Evolutionary conservation across 495 filamentous ascomycete genomes (phyloP).

Genomic region (Penicillium angulare): DNA sequence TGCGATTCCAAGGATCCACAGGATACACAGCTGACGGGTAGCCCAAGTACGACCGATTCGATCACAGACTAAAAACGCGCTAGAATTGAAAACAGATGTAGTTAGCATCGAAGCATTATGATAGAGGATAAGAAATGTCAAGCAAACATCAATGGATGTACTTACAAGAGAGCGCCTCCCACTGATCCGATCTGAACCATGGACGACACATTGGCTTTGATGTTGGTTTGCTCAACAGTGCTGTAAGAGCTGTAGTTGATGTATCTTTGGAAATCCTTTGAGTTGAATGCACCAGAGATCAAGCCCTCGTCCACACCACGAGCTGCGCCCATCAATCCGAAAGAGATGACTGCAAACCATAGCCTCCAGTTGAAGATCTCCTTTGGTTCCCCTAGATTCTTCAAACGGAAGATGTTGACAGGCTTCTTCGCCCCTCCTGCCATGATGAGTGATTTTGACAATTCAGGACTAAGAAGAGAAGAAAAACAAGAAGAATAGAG

Average conservation of each 20-base stretch:
- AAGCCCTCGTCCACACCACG: constrained; percentile 67
- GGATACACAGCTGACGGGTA: constrained; percentile 60
- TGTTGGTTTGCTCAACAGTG: constrained; percentile 53
- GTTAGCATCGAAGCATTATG: not conserved
- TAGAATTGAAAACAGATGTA: constrained; percentile 7
- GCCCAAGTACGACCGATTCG: constrained; percentile 69
- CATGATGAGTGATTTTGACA: constrained; percentile 36
- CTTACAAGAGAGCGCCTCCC: constrained; percentile 59
- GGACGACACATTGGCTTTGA: constrained; percentile 66
- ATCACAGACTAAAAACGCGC: constrained; percentile 65
- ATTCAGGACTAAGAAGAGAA: not conserved
- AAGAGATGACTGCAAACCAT: constrained; percentile 64
- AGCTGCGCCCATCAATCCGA: constrained; percentile 69
- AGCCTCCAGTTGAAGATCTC: constrained; percentile 63
- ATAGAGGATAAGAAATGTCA: not conserved
- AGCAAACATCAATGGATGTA: constrained; percentile 1
- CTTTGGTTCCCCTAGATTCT: constrained; percentile 52
- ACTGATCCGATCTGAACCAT: constrained; percentile 74
- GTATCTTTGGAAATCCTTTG: constrained; percentile 56
- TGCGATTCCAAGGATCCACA: constrained; percentile 67
- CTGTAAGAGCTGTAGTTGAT: constrained; percentile 57
- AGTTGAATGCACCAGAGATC: constrained; percentile 65
- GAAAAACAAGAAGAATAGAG: not conserved
- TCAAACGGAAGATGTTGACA: constrained; percentile 64
- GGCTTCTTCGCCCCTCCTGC: constrained; percentile 63